A percentile compares a stretch with the other conserved stretches of the same genome.
Evolutionary conservation across 1,284 basidiomycete genomes (phyloP).

Genomic region (Rhodotorula sp.): DNA sequence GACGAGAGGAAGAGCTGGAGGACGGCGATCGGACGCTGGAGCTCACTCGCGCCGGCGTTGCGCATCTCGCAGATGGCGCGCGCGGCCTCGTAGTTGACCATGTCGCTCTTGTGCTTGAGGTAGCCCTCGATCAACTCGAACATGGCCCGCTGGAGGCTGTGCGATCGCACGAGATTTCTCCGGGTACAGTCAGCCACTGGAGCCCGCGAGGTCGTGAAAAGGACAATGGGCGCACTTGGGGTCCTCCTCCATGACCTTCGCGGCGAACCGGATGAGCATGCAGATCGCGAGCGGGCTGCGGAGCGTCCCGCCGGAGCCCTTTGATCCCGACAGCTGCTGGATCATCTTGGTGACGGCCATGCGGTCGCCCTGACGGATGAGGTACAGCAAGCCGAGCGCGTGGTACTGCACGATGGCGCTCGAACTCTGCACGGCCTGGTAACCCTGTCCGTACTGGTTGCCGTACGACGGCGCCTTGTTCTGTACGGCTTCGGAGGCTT

Average conservation of each 20-base stretch:
- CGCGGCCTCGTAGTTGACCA: constrained; percentile 99
- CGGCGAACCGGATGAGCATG: constrained; percentile 96
- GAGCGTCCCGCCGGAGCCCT: constrained; percentile 74
- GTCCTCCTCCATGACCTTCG: constrained; percentile 98
- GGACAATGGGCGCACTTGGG: constrained; percentile 69
- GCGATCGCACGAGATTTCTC: neutral
- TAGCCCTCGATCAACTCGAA: constrained; percentile 91
- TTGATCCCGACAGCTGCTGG: constrained; percentile 71
- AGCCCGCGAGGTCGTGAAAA: too few species aligned
- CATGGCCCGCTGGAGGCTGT: constrained; percentile 84
- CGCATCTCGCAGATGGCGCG: constrained; percentile 96
- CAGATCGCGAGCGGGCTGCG: constrained; percentile 98
- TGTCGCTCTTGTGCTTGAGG: constrained; percentile 98
- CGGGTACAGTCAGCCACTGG: neutral
- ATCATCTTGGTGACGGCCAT: constrained; percentile 99
- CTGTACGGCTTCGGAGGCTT: constrained; percentile 93
- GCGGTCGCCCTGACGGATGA: constrained; percentile 93
- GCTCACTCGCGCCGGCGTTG: constrained; percentile 70
- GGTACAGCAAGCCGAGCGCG: constrained; percentile 87
- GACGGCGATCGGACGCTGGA: constrained; percentile 84
- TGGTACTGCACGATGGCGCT: constrained; percentile 98
- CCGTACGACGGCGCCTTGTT: constrained; percentile 68
- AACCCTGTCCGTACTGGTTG: constrained; percentile 50
- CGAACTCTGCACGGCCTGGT: constrained; percentile 77
- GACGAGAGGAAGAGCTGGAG: constrained; percentile 90